Base-by-base conservation (phyloP, 805 yeast species). In the Yamadazyma paraphyllophila region DNA sequence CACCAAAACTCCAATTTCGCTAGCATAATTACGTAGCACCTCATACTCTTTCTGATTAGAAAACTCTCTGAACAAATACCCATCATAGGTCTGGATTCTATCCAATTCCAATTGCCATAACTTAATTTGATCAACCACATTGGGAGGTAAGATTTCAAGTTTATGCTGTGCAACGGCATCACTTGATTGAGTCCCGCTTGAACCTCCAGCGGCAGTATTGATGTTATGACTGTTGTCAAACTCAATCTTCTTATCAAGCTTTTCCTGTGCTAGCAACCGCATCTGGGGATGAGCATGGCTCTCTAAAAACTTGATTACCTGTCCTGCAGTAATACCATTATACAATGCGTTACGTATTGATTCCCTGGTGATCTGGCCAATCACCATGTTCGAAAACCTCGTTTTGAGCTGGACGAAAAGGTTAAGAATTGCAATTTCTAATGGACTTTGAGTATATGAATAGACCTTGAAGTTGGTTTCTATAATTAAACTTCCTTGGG, bases 21-120 rank as follows among this genome's bases (percentile, higher is more conserved):
- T 81, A 5, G 97, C 96, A 58, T 91, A 94, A 41, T 78, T 78
- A 36, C 80, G 77, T 31, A 89, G 72, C 16, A 78, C 69, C 29
- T 83, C 86, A 62, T 80, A 94, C 62, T 94, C 98, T 49, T 80
- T 78, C 44, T 78, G 85, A 48, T 75, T 84, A 17, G 83, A 73
- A 62, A 94, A 94, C 56, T 92, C 97, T 46, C 88, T 84, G 67
- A 88, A 94, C 38, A 94, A 65, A 48, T 84, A 90, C 0, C 99
- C 99, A 25, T 83, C 88, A 41, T 81, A 86, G 1, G 94, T 80
- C 54, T 86, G 83, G 52, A 94, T 88, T 66, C 99, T 79, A 63
- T 94, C 98, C 68, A 91, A 67, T 62, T 94, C 99, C 49, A 94
- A 72, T 69, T 94, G 98, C 99, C 99, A 94, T 43, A 94, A 73